Evolutionary conservation across 192 early-diverging fungal genomes (phyloP).

Genomic region (Linnemannia zychae): DNA sequence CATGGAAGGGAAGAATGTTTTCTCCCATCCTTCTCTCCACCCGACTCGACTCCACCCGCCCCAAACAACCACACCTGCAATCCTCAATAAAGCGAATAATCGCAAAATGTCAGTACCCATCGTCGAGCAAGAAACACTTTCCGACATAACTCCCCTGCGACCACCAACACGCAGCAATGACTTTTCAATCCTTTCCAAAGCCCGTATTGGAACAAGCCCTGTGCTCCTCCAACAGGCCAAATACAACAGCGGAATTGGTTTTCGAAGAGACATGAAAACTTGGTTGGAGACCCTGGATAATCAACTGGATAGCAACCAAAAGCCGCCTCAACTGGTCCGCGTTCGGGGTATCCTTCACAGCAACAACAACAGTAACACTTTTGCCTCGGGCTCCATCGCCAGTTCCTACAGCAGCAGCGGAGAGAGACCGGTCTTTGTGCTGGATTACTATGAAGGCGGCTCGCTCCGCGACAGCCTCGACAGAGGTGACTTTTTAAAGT

Average conservation of each 20-base stretch:
- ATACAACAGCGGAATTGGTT: neutral
- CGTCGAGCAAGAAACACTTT: constrained; percentile 3
- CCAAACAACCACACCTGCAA: neutral
- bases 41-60: neutral
- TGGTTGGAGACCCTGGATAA: neutral
- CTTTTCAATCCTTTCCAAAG: constrained; percentile 24
- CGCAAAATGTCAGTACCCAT: neutral
- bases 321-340: constrained; percentile 19
- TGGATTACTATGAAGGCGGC: constrained; percentile 23
- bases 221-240: constrained; percentile 22
- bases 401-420: neutral
- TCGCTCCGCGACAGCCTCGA: constrained; percentile 30
- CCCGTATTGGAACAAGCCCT: neutral
- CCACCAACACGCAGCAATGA: constrained; percentile 25
- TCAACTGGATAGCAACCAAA: neutral
- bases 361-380: neutral
- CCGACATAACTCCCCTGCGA: neutral
- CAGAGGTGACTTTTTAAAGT: constrained; percentile 14
- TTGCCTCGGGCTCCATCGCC: neutral
- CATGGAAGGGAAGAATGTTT: neutral
- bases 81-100: neutral
- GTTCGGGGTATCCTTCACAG: neutral
- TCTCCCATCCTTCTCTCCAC: neutral
- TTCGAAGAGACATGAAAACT: neutral
- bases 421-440: constrained; percentile 10